phyloP scores from a whole-genome alignment of 1,284 basidiomycete species.

The Binderoboletus segoi region DNA sequence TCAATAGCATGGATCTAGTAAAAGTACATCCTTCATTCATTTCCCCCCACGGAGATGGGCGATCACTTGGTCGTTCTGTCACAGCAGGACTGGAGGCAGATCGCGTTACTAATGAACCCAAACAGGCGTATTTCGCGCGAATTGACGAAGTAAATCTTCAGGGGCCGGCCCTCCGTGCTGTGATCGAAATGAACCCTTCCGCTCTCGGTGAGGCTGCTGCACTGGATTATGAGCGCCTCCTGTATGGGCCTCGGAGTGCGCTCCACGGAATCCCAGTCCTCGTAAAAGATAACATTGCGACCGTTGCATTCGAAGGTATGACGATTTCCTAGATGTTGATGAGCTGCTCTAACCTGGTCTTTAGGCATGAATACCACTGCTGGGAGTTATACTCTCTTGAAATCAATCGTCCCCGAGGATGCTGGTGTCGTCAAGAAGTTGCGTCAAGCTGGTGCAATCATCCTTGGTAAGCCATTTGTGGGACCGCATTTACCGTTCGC shows the following conservation, averaged over 20 bases:
- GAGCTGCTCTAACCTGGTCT: neutral
- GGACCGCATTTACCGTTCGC: neutral
- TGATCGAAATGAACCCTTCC: conserved; percentile 64
- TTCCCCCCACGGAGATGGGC: neutral
- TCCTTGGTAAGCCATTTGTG: conserved; percentile 46
- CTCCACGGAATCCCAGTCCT: conserved; percentile 74
- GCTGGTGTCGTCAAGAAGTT: conserved; percentile 62
- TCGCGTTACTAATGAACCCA: neutral
- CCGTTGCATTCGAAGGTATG: conserved; percentile 53
- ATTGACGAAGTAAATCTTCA: conserved; percentile 73
- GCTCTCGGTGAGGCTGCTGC: conserved; percentile 56
- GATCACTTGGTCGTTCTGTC: neutral
- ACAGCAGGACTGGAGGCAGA: neutral
- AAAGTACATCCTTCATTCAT: conserved; percentile 42
- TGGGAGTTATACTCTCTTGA: conserved; percentile 59
- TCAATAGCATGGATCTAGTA: conserved; percentile 66
- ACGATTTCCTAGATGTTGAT: neutral
- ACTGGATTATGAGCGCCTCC: conserved; percentile 56
- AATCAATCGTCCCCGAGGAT: conserved; percentile 62
- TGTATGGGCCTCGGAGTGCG: conserved; percentile 49
- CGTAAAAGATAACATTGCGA: conserved; percentile 73
- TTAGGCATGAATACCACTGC: conserved; percentile 69
- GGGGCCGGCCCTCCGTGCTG: conserved; percentile 60
- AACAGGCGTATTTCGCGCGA: conserved; percentile 66
- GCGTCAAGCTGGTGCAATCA: conserved; percentile 66